phyloP scores from a whole-genome alignment of 108 stramenopile genomes.

The Skeletonema tropicum region DNA sequence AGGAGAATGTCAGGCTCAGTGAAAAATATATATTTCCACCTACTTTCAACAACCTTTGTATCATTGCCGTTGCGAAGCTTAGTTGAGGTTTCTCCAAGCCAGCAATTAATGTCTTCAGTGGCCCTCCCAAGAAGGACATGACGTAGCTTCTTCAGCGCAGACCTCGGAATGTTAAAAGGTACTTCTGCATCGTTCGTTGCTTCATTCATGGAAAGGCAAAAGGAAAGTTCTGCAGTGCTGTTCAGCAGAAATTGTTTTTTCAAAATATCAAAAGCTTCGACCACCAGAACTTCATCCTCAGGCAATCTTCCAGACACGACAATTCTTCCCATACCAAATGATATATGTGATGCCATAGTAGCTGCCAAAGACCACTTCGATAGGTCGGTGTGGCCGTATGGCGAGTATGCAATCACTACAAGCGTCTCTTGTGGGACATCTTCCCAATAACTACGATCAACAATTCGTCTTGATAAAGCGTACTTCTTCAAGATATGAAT shows the following conservation, averaged over 20 bases:
- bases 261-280: slow-evolving; percentile 22
- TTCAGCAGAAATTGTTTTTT: slow-evolving; percentile 9
- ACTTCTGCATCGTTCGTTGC: neutral
- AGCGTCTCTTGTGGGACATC: slow-evolving; percentile 18
- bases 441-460: too few relatives aligned
- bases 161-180: slow-evolving; percentile 37
- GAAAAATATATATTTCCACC: slow-evolving; percentile 52
- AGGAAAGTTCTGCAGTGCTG: slow-evolving; percentile 12
- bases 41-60: neutral
- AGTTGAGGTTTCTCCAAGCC: slow-evolving; percentile 31
- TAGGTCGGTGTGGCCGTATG: slow-evolving; percentile 9
- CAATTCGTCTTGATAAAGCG: neutral
- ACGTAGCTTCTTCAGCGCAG: slow-evolving; percentile 42
- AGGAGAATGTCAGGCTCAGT: slow-evolving; percentile 57
- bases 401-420: slow-evolving; percentile 33
- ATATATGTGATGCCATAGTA: slow-evolving; percentile 42
- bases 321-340: slow-evolving; percentile 40
- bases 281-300: slow-evolving; percentile 15
- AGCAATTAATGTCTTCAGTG: neutral
- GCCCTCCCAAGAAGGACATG: slow-evolving; percentile 17
- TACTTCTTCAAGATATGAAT: slow-evolving; percentile 17
- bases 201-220: slow-evolving; percentile 16
- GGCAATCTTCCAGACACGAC: slow-evolving; percentile 35
- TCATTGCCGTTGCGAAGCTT: neutral
- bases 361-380: slow-evolving; percentile 35